Evolutionary conservation across 495 filamentous ascomycete species (phyloP).

Genomic region (Xylaria venustula): DNA sequence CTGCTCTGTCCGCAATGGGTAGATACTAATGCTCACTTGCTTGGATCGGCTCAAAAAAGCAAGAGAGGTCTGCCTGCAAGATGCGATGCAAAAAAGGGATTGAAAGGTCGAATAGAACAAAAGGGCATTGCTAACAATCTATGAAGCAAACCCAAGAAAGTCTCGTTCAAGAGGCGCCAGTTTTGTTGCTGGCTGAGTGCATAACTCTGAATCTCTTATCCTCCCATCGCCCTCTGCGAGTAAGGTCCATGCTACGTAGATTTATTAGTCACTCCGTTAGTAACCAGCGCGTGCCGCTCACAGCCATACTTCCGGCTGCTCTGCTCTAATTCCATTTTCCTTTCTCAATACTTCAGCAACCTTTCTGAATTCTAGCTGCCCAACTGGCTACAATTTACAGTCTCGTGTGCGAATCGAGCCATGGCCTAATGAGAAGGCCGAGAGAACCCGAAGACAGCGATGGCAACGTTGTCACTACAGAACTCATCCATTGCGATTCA

Average conservation of each 20-base stretch:
- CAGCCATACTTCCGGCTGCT: background rate
- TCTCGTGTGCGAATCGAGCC: background rate
- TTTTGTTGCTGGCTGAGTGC: too few species aligned
- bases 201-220: too few species aligned
- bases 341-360: background rate
- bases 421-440: background rate
- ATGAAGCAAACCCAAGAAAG: background rate
- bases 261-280: too few species aligned
- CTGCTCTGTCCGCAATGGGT: too few species aligned
- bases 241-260: too few species aligned
- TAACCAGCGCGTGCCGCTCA: background rate
- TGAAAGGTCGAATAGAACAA: too few species aligned
- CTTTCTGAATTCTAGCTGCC: background rate
- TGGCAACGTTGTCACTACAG: constrained; percentile 9
- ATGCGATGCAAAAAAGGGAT: too few species aligned
- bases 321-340: background rate
- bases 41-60: too few species aligned
- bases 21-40: too few species aligned
- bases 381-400: constrained; percentile 1
- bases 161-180: too few species aligned
- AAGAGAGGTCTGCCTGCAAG: too few species aligned
- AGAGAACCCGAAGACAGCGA: background rate
- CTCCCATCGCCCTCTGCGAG: too few species aligned
- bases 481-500: constrained; percentile 17
- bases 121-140: background rate